Evolutionary conservation across 2,329 filamentous ascomycete species (phyloP), one percentile per base, ranked within the genome.

Genomic region (Cladosporium phlei): DNA sequence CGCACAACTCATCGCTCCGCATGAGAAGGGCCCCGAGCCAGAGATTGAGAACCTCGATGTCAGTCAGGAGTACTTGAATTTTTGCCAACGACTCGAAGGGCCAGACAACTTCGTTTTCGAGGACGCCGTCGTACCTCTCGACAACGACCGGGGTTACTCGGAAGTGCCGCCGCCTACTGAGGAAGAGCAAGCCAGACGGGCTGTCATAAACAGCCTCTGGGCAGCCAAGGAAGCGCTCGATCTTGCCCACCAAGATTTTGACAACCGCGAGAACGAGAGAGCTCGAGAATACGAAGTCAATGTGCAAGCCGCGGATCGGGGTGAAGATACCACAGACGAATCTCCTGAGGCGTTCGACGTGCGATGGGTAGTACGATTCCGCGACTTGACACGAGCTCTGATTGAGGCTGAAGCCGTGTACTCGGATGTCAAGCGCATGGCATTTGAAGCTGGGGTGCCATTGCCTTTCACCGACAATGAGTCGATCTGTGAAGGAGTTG

Each of bases 391-490:
- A 10, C 49, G 39, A 9, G 37, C 39, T 9, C 25, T 58, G 16
- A 52, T 55, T 17, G 32, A 54, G 10, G 52, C 55, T 14, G 55
- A 58, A 39, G 51, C 38, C 20, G 55, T 40, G 5, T 46, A 48
- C 11, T 38, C 47, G 9, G 20, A 27, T 4, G 45, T 51, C 4
- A 52, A 54, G 32, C 40, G 40, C 5, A 45, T 35, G 3, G 29
- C 44, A 10, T 10, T 48, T 20, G 42, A 48, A 30, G 52, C 47
- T 11, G 49, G 45, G 2, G 38, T 54, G 3, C 32, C 48, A 12
- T 19, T 50, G 9, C 40, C 25, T 4, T 39, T 49, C 2, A 38
- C 29, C 9, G 52, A 55, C 30, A 28, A 50, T 4, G 53, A 57
- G 9, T 33, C 30, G 2, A 16, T 47, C 5, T 32, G n/a, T 17